A percentile compares a stretch with the other conserved stretches of the same genome.
phyloP scores from a whole-genome alignment of 2,329 filamentous ascomycete species.

The Beauveria bassiana region DNA sequence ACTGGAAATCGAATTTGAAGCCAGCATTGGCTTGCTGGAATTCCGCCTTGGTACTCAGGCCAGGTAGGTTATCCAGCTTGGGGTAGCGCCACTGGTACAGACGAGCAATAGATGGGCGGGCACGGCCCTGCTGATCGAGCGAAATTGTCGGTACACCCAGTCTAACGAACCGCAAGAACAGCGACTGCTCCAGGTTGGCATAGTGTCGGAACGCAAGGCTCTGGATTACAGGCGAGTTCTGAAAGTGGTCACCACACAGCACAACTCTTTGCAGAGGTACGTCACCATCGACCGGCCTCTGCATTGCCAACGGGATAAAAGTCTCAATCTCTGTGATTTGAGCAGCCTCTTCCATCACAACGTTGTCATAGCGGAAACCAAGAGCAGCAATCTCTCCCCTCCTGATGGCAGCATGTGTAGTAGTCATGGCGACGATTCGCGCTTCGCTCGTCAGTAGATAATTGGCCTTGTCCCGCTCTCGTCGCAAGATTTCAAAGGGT shows the following conservation, averaged over 20 bases:
- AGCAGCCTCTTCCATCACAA: constrained; percentile 96
- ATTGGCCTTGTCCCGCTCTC: constrained; percentile 87
- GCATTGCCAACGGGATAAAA: constrained; percentile 90
- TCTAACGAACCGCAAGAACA: constrained; percentile 85
- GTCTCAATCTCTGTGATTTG: constrained; percentile 97
- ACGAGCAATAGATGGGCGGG: constrained; percentile 75
- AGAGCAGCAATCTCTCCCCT: constrained; percentile 81
- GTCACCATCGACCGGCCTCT: constrained; percentile 67
- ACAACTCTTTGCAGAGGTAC: constrained; percentile 79
- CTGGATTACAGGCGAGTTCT: constrained; percentile 94
- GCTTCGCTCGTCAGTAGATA: constrained; percentile 93
- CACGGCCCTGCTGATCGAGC: constrained; percentile 89
- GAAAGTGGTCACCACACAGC: constrained; percentile 88
- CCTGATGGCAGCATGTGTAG: constrained; percentile 93
- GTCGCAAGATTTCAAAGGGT: constrained; percentile 88
- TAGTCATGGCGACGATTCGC: constrained; percentile 98
- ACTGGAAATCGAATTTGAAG: constrained; percentile 91
- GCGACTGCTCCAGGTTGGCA: constrained; percentile 89
- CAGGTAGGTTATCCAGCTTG: constrained; percentile 68
- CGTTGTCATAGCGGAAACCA: constrained; percentile 96
- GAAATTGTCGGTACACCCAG: constrained; percentile 86
- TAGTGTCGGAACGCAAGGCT: constrained; percentile 91
- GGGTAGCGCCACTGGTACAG: constrained; percentile 93
- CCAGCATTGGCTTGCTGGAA: constrained; percentile 82
- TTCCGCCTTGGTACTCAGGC: constrained; percentile 59